Evolutionary conservation across 2,329 filamentous ascomycete species (phyloP).

Genomic region (Penicillium sp.): DNA sequence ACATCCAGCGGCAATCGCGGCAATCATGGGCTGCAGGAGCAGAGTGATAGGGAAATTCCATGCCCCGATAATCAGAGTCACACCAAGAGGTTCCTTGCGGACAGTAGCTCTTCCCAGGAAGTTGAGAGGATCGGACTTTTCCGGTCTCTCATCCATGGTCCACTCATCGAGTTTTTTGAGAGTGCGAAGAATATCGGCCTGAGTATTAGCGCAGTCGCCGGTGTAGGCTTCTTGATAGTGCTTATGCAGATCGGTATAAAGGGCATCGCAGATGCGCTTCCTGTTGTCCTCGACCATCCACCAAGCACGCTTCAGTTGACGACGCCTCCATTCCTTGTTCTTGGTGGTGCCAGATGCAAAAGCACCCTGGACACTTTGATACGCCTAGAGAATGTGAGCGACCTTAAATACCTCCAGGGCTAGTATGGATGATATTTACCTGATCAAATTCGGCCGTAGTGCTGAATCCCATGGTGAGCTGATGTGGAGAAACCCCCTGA

Average conservation of each 20-base stretch:
- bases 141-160: slow-evolving; percentile 35
- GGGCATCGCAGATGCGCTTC: slow-evolving; percentile 12
- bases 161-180: slow-evolving; percentile 41
- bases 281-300: slow-evolving; percentile 22
- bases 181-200: slow-evolving; percentile 36
- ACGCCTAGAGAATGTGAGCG: slow-evolving; percentile 10
- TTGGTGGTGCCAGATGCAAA: slow-evolving; percentile 15
- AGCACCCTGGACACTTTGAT: slow-evolving; percentile 7
- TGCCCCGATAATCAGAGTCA: slow-evolving; percentile 45
- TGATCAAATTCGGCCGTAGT: slow-evolving; percentile 14
- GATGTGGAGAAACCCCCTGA: slow-evolving; percentile 4
- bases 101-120: slow-evolving; percentile 32
- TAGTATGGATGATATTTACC: background rate
- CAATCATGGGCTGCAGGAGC: slow-evolving; percentile 39
- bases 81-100: slow-evolving; percentile 45
- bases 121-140: slow-evolving; percentile 26
- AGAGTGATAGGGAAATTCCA: slow-evolving; percentile 49
- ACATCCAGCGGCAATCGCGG: slow-evolving; percentile 45
- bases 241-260: slow-evolving; percentile 15
- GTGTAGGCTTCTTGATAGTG: slow-evolving; percentile 15
- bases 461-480: slow-evolving; percentile 11
- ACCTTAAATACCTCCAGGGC: background rate
- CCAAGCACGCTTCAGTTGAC: slow-evolving; percentile 18
- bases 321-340: slow-evolving; percentile 15
- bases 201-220: slow-evolving; percentile 17